phyloP scores from a whole-genome alignment of 2,329 filamentous ascomycete genomes.

The Colletotrichum theobromicola region DNA sequence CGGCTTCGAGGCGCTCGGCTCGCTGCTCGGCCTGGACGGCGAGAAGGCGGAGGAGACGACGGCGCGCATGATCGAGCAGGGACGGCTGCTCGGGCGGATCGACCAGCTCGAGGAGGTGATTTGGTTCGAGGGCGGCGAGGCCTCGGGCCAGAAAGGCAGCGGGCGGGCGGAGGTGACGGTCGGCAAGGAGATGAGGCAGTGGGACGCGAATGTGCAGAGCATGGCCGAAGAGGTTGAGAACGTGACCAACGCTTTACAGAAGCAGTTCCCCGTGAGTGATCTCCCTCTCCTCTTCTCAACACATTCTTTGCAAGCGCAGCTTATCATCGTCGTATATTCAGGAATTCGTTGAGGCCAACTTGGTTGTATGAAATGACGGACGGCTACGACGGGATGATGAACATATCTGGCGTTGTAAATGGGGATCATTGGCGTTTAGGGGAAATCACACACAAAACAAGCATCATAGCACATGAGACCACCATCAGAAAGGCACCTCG shows the following conservation, averaged over 20 bases:
- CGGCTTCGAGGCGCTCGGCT: slow-evolving; percentile 74
- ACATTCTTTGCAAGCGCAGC: slow-evolving; percentile 11
- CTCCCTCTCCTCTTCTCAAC: slow-evolving; percentile 15
- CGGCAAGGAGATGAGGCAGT: slow-evolving; percentile 77
- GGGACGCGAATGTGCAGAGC: slow-evolving; percentile 88
- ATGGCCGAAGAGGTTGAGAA: slow-evolving; percentile 90
- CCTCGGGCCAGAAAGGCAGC: slow-evolving; percentile 71
- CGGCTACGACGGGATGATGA: neutral
- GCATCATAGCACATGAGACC: slow-evolving; percentile 17
- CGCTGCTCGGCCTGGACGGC: slow-evolving; percentile 77
- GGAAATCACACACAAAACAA: slow-evolving; percentile 5
- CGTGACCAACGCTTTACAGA: slow-evolving; percentile 80
- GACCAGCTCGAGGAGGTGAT: slow-evolving; percentile 92
- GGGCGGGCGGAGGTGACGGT: slow-evolving; percentile 67
- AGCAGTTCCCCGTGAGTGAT: slow-evolving; percentile 73
- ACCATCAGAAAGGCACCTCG: neutral
- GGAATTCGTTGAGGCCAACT: slow-evolving; percentile 62
- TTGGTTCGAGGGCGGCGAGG: slow-evolving; percentile 80
- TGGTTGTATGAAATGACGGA: slow-evolving; percentile 42
- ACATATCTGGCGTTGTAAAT: slow-evolving; percentile 5
- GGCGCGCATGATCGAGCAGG: slow-evolving; percentile 95
- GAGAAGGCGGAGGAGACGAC: slow-evolving; percentile 91
- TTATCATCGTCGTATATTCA: slow-evolving; percentile 27
- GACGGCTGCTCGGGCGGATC: slow-evolving; percentile 83
- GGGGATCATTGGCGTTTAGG: slow-evolving; percentile 6